These are phyloP conservation scores for Haplosporangium sp. DNA, from an alignment of 371 early-diverging fungal genomes.

Conservation along the genomic window DNA sequence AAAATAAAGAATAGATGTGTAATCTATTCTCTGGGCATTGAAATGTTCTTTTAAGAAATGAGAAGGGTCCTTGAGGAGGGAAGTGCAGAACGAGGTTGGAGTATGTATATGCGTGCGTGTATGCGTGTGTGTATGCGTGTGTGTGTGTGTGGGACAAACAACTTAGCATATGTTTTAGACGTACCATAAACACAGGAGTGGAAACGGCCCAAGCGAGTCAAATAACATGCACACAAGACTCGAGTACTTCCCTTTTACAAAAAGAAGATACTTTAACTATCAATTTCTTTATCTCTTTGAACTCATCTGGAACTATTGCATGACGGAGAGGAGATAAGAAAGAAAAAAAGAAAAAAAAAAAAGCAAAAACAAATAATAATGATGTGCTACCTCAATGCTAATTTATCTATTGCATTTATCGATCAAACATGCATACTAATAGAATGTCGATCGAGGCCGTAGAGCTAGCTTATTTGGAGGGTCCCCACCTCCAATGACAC, in stretches of 20 bases:
- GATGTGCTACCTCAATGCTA: neutral
- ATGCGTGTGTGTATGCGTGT: too few relatives aligned
- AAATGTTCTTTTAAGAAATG: neutral
- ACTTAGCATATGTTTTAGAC: too few relatives aligned
- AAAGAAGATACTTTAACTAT: neutral
- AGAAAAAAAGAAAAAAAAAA: too few relatives aligned
- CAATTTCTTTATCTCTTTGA: neutral
- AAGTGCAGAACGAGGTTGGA: too few relatives aligned
- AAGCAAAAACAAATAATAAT: too few relatives aligned
- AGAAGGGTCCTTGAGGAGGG: neutral
- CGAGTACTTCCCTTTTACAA: neutral
- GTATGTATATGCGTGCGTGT: too few relatives aligned
- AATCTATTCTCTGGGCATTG: too few relatives aligned
- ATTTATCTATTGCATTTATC: neutral
- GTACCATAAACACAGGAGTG: slow-evolving; percentile 1
- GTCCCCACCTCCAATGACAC: slow-evolving; percentile 12
- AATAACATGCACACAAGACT: neutral
- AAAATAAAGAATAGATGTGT: neutral
- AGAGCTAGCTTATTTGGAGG: slow-evolving; percentile 45
- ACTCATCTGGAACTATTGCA: neutral
- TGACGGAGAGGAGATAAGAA: slow-evolving; percentile 1
- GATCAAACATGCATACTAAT: neutral
- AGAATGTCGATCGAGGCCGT: slow-evolving; percentile 32
- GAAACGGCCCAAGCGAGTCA: neutral
- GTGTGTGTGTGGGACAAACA: too few relatives aligned